phyloP scores from a whole-genome alignment of 2,329 filamentous ascomycete species.

The Raffaelea albimanens region DNA sequence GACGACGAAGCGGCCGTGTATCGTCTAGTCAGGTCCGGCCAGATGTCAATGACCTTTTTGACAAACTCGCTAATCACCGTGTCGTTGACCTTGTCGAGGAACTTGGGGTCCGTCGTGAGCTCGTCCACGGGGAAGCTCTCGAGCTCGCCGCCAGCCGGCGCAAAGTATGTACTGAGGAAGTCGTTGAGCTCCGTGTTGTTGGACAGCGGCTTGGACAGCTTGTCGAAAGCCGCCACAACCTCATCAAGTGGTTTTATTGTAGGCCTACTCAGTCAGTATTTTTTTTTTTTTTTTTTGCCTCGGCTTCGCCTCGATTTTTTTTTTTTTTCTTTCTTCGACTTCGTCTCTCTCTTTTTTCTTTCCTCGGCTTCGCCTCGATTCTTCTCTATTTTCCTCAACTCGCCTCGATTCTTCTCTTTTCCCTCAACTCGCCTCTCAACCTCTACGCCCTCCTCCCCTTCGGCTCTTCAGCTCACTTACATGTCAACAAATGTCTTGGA shows the following conservation, averaged over 20 bases:
- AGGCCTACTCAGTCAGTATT: conserved; percentile 36
- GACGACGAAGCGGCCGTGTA: conserved; percentile 34
- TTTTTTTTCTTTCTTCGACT: neutral
- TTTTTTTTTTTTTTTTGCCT: no score
- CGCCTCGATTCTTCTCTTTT: no score
- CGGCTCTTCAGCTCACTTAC: conserved; percentile 33
- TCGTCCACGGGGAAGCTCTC: conserved; percentile 39
- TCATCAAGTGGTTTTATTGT: conserved; percentile 49
- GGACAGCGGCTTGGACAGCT: conserved; percentile 48
- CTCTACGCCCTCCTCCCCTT: no score
- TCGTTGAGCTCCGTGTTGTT: conserved; percentile 54
- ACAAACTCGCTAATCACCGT: conserved; percentile 51
- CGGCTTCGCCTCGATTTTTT: no score
- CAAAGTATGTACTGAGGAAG: conserved; percentile 56
- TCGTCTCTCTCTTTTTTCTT: neutral
- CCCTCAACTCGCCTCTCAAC: no score
- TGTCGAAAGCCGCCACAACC: conserved; percentile 51
- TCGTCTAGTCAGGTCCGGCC: conserved; percentile 55
- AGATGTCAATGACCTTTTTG: conserved; percentile 56
- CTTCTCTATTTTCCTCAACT: no score
- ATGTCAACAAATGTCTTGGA: conserved; percentile 66
- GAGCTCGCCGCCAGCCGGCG: conserved; percentile 53
- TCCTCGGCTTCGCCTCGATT: no score
- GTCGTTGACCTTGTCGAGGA: conserved; percentile 48
- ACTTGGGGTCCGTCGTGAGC: conserved; percentile 46